Evolutionary conservation across 305 asterid genomes (phyloP), one percentile per base, ranked within the genome.

Genomic region (Solanum hybrid): DNA sequence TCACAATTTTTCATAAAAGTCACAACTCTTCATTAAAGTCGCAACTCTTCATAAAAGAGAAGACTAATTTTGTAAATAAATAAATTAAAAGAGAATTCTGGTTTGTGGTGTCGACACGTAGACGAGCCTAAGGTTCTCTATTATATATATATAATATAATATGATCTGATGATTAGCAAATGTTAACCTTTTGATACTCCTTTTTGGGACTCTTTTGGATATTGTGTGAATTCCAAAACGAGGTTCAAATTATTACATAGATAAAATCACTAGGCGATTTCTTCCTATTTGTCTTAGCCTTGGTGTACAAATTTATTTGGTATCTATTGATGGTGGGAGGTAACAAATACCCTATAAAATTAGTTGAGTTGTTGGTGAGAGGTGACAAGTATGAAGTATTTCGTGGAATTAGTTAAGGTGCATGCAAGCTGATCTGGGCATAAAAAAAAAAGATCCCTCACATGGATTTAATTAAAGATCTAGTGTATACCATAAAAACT

Each of bases 101-200:
- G 1, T 39, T 39, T 37, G 42, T 37, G 42, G 42, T 9, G 4
- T 9, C 4, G 4, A 0, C 12, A 37, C 42, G 12, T 37, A 37
- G 42, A 0, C 1, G 1, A 0, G 12, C 12, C 42, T 37, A 37
- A 1, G 1, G 0, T 37, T 37, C 42, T 37, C 1, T 37, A 0
- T 3, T 39, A 9, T 39, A 9, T 37, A 36, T 36, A 36, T 35
- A 35, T 35, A 33, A 36, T 8, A 37, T 37, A 35, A 3, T 39
- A 39, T 39, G 42, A 39, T 39, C 11, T 39, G 46, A 39, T 39
- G 46, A 39, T 77, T 34, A 34, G 10, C 7, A 71, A 18, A 71
- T 26, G 20, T 12, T 71, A 26, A 26, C 77, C 77, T 71, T 69
- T 69, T 4, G 12, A 22, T 64, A 64, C 74, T 22, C 74, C 74